These are phyloP conservation scores for Pythium myriotylum DNA, from an alignment of 352 stramenopile species.

Conservation along the genomic window DNA sequence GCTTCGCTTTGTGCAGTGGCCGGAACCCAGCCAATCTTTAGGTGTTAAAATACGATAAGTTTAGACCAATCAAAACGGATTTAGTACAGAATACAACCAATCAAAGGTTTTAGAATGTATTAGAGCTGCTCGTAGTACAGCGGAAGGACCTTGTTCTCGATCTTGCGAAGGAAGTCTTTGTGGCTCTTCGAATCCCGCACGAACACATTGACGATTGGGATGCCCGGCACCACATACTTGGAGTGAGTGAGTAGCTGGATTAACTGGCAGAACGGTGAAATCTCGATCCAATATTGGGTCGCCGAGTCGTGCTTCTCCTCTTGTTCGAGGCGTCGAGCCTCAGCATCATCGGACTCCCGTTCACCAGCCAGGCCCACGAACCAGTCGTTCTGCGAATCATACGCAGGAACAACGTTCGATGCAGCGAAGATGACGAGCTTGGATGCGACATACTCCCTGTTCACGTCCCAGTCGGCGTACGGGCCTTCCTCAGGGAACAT, in stretches of 20 bases:
- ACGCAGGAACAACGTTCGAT: constrained; percentile 72
- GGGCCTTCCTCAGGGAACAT: constrained; percentile 89
- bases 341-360: constrained; percentile 67
- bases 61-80: constrained; percentile 26
- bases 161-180: constrained; percentile 64
- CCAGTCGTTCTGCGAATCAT: constrained; percentile 66
- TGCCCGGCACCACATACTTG: constrained; percentile 82
- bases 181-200: constrained; percentile 67
- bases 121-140: constrained; percentile 37
- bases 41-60: background rate
- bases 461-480: constrained; percentile 79
- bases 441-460: constrained; percentile 74
- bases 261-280: constrained; percentile 82
- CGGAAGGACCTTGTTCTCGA: constrained; percentile 59
- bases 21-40: constrained; percentile 27
- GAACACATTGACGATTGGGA: constrained; percentile 85
- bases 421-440: constrained; percentile 76
- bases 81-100: constrained; percentile 17
- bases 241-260: constrained; percentile 67
- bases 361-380: constrained; percentile 77
- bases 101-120: constrained; percentile 2
- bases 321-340: constrained; percentile 55
- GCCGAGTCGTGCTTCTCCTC: constrained; percentile 82
- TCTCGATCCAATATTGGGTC: constrained; percentile 73
- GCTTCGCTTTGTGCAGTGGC: constrained; percentile 3